Base-by-base conservation (phyloP, 169 alveolate species). In the Cardiosporidium cionae region DNA sequence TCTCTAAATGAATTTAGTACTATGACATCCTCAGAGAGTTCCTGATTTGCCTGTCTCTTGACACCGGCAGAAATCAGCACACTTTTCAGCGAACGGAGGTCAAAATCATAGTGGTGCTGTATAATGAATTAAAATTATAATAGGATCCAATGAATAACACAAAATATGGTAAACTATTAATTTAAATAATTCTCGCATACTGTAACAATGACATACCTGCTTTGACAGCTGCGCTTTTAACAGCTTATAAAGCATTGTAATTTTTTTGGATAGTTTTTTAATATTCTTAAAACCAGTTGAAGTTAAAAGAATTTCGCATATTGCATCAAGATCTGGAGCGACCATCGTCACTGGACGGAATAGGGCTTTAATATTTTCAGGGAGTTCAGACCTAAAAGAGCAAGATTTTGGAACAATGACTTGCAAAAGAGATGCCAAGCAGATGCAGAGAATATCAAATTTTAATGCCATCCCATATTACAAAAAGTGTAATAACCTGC, bases 291-390 rank as follows among this genome's bases (percentile, higher is more conserved):
- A 96, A 0, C 84, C 99, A 89, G 94, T 97, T 70, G 99, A 96
- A 96, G 94, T 96, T 74, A 96, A 94, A 98, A 94, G 93, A 91
- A 92, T 96, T 80, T 94, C 98, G 84, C 98, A 96, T 68, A 94
- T 94, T 87, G 94, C 90, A 65, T 88, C 91, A 62, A 93, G 82
- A 82, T 96, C 98, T 0, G 99, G 99, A 2, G 93, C 98, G 68
- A 95, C 97, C 99, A 96, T 96, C 72, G 98, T 96, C 78, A 93
- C 95, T 4, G 99, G 98, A 90, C 99, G 90, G 91, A 96, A 96
- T 74, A 96, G 81, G 16, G 97, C 97, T 87, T 96, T 96, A 75
- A 94, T 82, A 83, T 96, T 96, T 83, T 96, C 99, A 4, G 99
- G 99, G 68, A 96, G 90, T 86, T 94, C 98, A 52, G 98, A 92